phyloP scores from a whole-genome alignment of 768 basidiomycete species.

The Infundibulicybe gibba region DNA sequence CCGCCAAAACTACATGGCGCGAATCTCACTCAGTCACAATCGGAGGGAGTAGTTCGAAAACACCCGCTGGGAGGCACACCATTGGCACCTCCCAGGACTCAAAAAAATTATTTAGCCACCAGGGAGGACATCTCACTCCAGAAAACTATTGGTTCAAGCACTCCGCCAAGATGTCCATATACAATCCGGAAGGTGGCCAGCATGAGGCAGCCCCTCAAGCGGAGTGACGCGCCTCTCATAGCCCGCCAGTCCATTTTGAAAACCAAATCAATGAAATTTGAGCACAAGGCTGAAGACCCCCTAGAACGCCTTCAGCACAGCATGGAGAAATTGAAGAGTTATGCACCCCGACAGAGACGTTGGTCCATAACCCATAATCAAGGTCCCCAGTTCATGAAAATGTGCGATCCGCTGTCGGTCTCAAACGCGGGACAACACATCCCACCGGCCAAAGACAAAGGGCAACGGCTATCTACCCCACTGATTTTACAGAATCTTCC shows the following conservation, averaged over 20 bases:
- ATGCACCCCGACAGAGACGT: constrained; percentile 21
- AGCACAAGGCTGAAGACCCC: constrained; percentile 19
- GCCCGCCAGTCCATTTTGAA: not conserved
- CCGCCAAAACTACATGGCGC: no score
- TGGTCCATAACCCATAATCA: constrained; percentile 11
- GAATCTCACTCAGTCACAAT: not conserved
- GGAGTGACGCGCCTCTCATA: not conserved
- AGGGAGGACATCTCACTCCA: not conserved
- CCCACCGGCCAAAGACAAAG: constrained; percentile 14
- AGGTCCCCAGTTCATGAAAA: not conserved
- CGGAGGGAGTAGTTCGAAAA: not conserved
- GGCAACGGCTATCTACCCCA: constrained; percentile 10
- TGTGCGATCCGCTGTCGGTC: not conserved
- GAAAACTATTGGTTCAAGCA: not conserved
- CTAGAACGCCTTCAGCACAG: constrained; percentile 28
- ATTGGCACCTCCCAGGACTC: not conserved
- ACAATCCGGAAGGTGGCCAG: constrained; percentile 35
- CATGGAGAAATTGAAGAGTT: constrained; percentile 24
- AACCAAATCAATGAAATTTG: not conserved
- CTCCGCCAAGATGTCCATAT: constrained; percentile 14
- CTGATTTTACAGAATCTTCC: constrained; percentile 3
- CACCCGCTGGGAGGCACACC: not conserved
- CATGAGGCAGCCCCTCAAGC: constrained; percentile 23
- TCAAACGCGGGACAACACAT: constrained; percentile 3
- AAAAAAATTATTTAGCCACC: not conserved